Evolutionary conservation across 768 basidiomycete species (phyloP).

Genomic region (Mrakia gelida): DNA sequence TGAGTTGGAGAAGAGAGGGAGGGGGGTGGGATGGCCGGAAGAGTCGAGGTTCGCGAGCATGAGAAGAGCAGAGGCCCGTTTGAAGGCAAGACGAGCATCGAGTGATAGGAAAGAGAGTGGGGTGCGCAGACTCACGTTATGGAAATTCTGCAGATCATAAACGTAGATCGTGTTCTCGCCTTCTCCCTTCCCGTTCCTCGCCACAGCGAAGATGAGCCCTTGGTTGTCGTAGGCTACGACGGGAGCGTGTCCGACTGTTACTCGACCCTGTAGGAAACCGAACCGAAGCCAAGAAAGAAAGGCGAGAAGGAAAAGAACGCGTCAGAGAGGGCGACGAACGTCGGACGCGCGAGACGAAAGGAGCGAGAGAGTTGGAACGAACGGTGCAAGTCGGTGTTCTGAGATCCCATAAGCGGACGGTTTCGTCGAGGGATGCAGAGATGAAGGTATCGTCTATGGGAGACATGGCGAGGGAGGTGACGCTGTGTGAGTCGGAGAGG

Average conservation of each 20-base stretch:
- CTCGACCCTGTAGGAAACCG: conserved; percentile 52
- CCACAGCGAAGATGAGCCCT: conserved; percentile 77
- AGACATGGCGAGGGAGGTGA: conserved; percentile 83
- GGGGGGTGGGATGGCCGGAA: too few species aligned
- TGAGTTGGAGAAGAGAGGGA: background rate
- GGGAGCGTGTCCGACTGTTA: conserved; percentile 68
- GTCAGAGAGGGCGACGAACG: background rate
- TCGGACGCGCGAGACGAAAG: background rate
- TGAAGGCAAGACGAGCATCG: background rate
- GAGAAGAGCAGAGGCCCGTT: too few species aligned
- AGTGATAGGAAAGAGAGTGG: background rate
- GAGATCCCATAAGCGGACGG: conserved; percentile 93
- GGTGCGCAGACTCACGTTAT: conserved; percentile 45
- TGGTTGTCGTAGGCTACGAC: conserved; percentile 78
- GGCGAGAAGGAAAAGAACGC: background rate
- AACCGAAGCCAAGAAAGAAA: background rate
- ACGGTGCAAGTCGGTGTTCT: conserved; percentile 67
- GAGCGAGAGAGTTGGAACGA: conserved; percentile 26
- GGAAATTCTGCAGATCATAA: conserved; percentile 79
- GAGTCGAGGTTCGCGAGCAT: too few species aligned
- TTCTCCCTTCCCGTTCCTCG: conserved; percentile 9
- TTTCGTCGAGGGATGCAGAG: conserved; percentile 89
- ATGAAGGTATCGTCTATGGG: conserved; percentile 94
- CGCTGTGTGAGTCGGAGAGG: conserved; percentile 47
- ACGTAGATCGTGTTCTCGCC: conserved; percentile 59